Percentiles rank a stretch among this genome's conserved stretches.
Conservation (phyloP, 768 basidiomycete genomes). For the Chiua virens region DNA sequence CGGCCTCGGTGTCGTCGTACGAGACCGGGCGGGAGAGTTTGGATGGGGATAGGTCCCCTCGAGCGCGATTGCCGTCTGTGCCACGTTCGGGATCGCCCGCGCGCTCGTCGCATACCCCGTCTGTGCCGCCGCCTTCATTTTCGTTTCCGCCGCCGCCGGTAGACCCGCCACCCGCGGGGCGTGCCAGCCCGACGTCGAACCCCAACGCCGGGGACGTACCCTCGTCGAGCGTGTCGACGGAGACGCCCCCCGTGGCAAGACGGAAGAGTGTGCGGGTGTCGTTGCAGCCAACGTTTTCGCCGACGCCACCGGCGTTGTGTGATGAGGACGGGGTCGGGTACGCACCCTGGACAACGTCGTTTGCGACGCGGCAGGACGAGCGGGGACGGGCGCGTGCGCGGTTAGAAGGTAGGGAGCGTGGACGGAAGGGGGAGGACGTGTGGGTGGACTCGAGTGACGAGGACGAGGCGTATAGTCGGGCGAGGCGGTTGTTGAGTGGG, state of each 20-base stretch:
- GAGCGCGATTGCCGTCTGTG: background rate
- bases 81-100: background rate
- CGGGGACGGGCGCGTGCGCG: conserved; percentile 6
- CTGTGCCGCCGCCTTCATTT: too few relatives aligned
- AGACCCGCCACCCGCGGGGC: conserved; percentile 2
- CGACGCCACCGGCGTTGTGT: conserved; percentile 64
- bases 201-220: background rate
- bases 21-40: conserved; percentile 63
- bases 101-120: too few relatives aligned
- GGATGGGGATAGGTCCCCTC: conserved; percentile 26
- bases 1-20: conserved; percentile 52
- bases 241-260: conserved; percentile 23
- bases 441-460: conserved; percentile 82
- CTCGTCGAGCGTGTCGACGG: conserved; percentile 18
- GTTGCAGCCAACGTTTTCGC: conserved; percentile 71
- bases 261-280: conserved; percentile 80
- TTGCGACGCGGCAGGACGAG: background rate
- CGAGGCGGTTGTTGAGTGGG: conserved; percentile 52
- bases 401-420: background rate
- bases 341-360: conserved; percentile 9
- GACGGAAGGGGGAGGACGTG: conserved; percentile 42
- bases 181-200: too few relatives aligned
- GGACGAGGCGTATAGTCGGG: conserved; percentile 63
- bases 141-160: conserved; percentile 17
- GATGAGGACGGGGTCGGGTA: conserved; percentile 42